A percentile compares a stretch with the other conserved stretches of the same genome.
phyloP scores from a whole-genome alignment of 2,329 filamentous ascomycete genomes.

The Exserohilum rostratum region DNA sequence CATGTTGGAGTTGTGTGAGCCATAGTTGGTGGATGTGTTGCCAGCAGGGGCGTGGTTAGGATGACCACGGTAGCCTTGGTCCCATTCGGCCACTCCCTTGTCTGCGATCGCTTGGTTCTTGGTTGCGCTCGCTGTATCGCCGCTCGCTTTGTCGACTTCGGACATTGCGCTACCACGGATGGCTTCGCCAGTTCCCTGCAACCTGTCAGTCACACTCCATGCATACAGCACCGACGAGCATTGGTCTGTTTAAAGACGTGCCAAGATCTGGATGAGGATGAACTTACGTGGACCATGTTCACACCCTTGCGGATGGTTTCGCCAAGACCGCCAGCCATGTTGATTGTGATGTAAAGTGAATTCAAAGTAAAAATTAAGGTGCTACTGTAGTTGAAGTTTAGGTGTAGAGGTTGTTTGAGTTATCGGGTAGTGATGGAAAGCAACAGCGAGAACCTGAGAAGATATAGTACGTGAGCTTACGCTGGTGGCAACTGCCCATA shows the following conservation, averaged over 20 bases:
- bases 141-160: slow-evolving; percentile 41
- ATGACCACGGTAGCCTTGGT: slow-evolving; percentile 41
- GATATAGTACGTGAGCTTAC: slow-evolving; percentile 3
- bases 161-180: slow-evolving; percentile 49
- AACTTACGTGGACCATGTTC: slow-evolving; percentile 43
- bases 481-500: slow-evolving; percentile 4
- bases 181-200: slow-evolving; percentile 46
- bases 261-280: not conserved
- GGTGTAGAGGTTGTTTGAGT: slow-evolving; percentile 2
- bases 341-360: slow-evolving; percentile 1
- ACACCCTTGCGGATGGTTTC: slow-evolving; percentile 44
- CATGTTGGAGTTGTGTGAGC: slow-evolving; percentile 39
- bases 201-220: slow-evolving; percentile 13
- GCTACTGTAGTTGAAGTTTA: not conserved
- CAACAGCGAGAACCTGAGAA: not conserved
- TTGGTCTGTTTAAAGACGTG: not conserved
- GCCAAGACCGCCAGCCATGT: slow-evolving; percentile 38
- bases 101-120: slow-evolving; percentile 42
- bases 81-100: slow-evolving; percentile 44
- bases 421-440: not conserved
- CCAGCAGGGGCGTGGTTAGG: slow-evolving; percentile 32
- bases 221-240: too few species aligned
- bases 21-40: slow-evolving; percentile 38
- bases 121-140: slow-evolving; percentile 35
- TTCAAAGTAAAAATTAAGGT: not conserved